These are phyloP conservation scores for Suillus occidentalis DNA, from an alignment of 768 basidiomycete genomes.

Conservation along the genomic window DNA sequence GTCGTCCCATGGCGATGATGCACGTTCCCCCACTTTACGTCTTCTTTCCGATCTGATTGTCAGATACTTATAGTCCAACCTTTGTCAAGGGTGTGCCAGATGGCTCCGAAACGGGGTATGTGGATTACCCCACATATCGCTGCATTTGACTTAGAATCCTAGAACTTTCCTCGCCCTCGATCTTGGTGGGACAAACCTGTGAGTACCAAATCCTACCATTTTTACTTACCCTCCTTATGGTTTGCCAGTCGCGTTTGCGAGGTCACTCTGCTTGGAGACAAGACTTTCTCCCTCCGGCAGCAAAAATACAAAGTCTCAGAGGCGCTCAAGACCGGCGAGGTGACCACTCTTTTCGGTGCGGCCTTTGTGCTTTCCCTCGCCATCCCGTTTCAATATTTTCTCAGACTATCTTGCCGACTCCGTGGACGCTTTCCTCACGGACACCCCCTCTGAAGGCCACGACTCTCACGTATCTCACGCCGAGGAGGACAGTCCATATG, in stretches of 20 bases:
- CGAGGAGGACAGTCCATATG: slow-evolving; percentile 39
- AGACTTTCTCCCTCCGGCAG: slow-evolving; percentile 86
- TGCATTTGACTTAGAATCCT: slow-evolving; percentile 6
- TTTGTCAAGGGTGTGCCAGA: slow-evolving; percentile 96
- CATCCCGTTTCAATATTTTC: slow-evolving; percentile 9
- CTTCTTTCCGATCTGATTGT: not conserved
- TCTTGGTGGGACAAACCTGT: slow-evolving; percentile 98
- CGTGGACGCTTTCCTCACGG: slow-evolving; percentile 91
- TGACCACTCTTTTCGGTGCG: slow-evolving; percentile 79
- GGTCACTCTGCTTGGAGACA: slow-evolving; percentile 85
- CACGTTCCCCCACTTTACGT: slow-evolving; percentile 32
- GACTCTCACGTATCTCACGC: slow-evolving; percentile 11
- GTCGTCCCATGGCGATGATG: slow-evolving; percentile 92
- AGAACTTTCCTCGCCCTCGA: slow-evolving; percentile 97
- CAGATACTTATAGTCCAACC: slow-evolving; percentile 66
- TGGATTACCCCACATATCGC: slow-evolving; percentile 13
- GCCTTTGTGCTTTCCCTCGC: slow-evolving; percentile 8
- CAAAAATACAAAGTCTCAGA: slow-evolving; percentile 98
- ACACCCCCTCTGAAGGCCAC: slow-evolving; percentile 29
- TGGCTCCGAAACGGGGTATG: slow-evolving; percentile 90
- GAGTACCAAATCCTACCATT: slow-evolving; percentile 30
- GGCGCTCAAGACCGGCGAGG: slow-evolving; percentile 90
- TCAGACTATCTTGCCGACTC: slow-evolving; percentile 97
- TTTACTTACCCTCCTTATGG: not conserved
- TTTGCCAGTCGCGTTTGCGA: slow-evolving; percentile 87